A percentile compares a stretch with the other conserved stretches of the same genome.
Evolutionary conservation across 305 asterid genomes (phyloP).

Genomic region (Plantago lanceolata): DNA sequence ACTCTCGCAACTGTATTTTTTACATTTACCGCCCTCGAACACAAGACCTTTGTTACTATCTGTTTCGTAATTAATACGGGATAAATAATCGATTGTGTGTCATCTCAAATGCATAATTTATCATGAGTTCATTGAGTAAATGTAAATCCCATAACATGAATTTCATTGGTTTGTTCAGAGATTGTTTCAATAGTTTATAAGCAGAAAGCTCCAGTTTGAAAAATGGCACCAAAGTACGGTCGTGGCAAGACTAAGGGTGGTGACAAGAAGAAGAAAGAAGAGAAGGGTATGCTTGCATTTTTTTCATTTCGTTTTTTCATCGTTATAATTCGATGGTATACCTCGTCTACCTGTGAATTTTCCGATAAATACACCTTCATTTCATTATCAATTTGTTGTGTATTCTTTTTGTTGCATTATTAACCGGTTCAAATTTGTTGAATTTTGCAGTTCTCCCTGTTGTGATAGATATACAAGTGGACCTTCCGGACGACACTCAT

Average conservation of each 20-base stretch:
- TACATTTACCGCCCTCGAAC: too few relatives aligned
- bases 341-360: too few relatives aligned
- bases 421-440: conserved; percentile 1
- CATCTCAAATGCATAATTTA: background rate
- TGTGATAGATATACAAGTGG: conserved; percentile 71
- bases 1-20: too few relatives aligned
- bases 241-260: conserved; percentile 91
- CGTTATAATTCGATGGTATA: too few relatives aligned
- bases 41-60: too few relatives aligned
- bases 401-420: background rate
- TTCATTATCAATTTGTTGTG: background rate
- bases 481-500: conserved; percentile 77
- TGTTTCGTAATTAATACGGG: too few relatives aligned
- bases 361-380: background rate
- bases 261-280: conserved; percentile 96
- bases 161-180: background rate
- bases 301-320: too few relatives aligned
- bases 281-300: conserved; percentile 49
- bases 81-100: background rate
- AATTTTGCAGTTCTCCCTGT: conserved; percentile 80
- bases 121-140: too few relatives aligned
- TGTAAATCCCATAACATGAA: too few relatives aligned
- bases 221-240: conserved; percentile 91
- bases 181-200: conserved; percentile 1
- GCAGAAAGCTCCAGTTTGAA: conserved; percentile 18